phyloP scores from a whole-genome alignment of 1,284 basidiomycete species.

The Agaricales sp. region DNA sequence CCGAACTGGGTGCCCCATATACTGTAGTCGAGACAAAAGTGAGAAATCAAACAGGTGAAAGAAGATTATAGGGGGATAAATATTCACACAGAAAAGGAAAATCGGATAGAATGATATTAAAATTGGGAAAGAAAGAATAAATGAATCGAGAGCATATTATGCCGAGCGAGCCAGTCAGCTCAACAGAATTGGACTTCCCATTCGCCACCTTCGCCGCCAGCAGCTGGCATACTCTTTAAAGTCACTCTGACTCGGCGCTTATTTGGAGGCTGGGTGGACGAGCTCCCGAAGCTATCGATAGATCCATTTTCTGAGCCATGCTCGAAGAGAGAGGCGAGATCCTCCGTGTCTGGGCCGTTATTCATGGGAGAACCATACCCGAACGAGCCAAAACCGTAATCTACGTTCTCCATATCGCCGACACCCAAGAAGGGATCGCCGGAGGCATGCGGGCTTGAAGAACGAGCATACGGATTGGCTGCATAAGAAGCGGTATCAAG shows the following conservation, averaged over 20 bases:
- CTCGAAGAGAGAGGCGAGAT: slow-evolving; percentile 17
- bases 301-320: slow-evolving; percentile 12
- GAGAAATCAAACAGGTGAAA: slow-evolving; percentile 6
- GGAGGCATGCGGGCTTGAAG: slow-evolving; percentile 13
- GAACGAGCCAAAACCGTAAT: slow-evolving; percentile 23
- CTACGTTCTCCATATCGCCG: slow-evolving; percentile 23
- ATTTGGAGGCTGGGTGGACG: slow-evolving; percentile 11
- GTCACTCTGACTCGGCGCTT: slow-evolving; percentile 51
- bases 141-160: neutral
- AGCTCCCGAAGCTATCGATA: neutral
- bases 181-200: slow-evolving; percentile 65
- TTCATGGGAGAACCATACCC: neutral
- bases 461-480: slow-evolving; percentile 10
- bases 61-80: slow-evolving; percentile 8
- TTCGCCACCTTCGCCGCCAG: slow-evolving; percentile 55
- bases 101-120: neutral
- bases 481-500: slow-evolving; percentile 7
- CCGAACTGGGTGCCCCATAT: neutral
- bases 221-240: slow-evolving; percentile 47
- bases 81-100: neutral
- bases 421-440: slow-evolving; percentile 48
- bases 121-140: neutral
- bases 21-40: slow-evolving; percentile 4
- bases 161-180: slow-evolving; percentile 11
- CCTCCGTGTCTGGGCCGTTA: slow-evolving; percentile 19